Base-by-base conservation (phyloP, 2,329 filamentous ascomycete species). In the Periglandula ipomoeae region DNA sequence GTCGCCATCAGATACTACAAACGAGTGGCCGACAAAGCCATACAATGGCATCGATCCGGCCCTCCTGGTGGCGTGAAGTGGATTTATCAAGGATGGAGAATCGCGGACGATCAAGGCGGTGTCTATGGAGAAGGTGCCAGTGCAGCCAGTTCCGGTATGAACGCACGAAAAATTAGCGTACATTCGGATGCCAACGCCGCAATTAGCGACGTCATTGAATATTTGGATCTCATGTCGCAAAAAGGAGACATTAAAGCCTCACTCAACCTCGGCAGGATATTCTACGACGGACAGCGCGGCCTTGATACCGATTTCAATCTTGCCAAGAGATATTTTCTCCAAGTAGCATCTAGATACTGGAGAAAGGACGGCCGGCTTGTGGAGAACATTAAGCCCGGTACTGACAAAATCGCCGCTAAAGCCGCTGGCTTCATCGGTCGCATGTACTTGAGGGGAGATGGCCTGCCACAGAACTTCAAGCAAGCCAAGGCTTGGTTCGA, bases 91-190 rank as follows among this genome's bases (percentile, higher is more conserved):
- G 81, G 85, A 6, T 94, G 87, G 69, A 81, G 88, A 49, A 86
- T 96, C 58, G 87, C 89, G 3, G 94, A 98, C 60, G 89, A 96
- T 44, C 73, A 84, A 26, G 94, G 93, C 7, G 93, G 93, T 39
- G 85, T 95, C 6, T 98, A 96, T 63, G 94, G 93, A 42, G 89
- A 95, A 67, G 94, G 93, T 3, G 93, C 93, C 11, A 97, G 91
- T 62, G 87, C 85, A 35, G 84, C 85, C 22, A 96, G 89, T 61
- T 85, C 93, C 0, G 93, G 93, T 4, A 76, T 79, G 49, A 90
- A 95, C 61, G 89, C 89, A 4, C 78, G 84, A 59, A 82, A 83
- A 53, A 80, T 82, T 19, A 81, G 82, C 49, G 77, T 83, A 1
- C 84, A 85, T 55, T 87, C 88, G 3, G 87, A 93, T 61, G 81